Base-by-base conservation (phyloP, 2,329 filamentous ascomycete genomes). In the Calonectria montana region DNA sequence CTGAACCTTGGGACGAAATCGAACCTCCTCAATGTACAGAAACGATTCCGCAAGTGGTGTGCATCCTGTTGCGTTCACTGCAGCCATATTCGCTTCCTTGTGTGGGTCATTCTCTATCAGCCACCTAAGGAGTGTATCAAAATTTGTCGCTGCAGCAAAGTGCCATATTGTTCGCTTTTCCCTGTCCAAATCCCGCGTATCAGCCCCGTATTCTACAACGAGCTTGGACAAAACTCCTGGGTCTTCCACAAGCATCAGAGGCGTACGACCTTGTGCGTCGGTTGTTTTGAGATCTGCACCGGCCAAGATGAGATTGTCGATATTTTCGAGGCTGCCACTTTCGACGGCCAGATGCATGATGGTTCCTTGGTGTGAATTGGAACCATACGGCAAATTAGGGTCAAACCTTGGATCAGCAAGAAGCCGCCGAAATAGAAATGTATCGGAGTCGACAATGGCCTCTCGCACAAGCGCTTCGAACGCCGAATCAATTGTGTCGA, bases 111-210 rank as follows among this genome's bases (percentile, higher is more conserved):
- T 68, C 2, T 73, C 57, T 43, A 75, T 71, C 1, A 86, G 78
- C 74, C 78, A 83, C 15, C 76, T 67, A 23, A 85, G 73, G 5
- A 83, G 66, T 0, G 29, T 35, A 2, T 69, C 45, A 41, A 84
- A 83, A 23, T 80, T 79, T 2, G 81, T 82, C 9, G 80, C 80
- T 1, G 83, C 83, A 2, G 79, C 80, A 13, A 81, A 78, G 67
- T 85, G 84, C 84, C 84, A 85, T 13, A 85, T 80, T 31, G 79
- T 85, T 31, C 80, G 79, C 0, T 81, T 82, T 2, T 76, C 67
- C 0, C 76, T 62, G 55, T 85, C 83, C 2, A 69, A 72, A 3
- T 80, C 79, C 5, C 76, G 78, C 1, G 83, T 84, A 8, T 74
- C 65, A 0, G 78, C 80, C 0, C 76, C 74, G 21, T 81, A 67